phyloP scores from a whole-genome alignment of 129 eudicot genomes.

The Chrysanthemum lavandulifolium region DNA sequence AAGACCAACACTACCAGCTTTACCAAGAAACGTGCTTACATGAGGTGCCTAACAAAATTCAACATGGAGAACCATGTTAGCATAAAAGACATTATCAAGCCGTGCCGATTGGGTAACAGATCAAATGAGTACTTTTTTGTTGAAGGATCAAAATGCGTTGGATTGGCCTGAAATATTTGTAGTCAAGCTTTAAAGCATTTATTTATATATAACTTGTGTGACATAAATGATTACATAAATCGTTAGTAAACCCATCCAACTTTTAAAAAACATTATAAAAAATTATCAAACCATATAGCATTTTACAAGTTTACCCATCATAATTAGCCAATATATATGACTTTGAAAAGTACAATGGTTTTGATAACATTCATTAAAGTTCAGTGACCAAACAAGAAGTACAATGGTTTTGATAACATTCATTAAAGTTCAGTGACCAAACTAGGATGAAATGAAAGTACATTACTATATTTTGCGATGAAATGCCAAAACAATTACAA shows the following conservation, averaged over 20 bases:
- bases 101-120: background rate
- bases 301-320: background rate
- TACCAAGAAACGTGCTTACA: constrained; percentile 76
- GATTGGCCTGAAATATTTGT: background rate
- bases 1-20: constrained; percentile 73
- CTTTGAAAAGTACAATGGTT: no score
- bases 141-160: background rate
- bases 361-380: no score
- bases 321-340: background rate
- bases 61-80: constrained; percentile 8
- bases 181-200: background rate
- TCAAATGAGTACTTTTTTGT: background rate
- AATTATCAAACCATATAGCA: background rate
- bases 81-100: background rate
- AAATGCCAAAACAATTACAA: background rate
- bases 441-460: background rate
- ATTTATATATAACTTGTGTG: background rate
- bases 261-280: background rate
- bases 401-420: no score
- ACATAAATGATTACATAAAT: background rate
- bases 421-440: no score
- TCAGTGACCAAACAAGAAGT: no score
- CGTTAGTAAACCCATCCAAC: no score
- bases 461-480: background rate
- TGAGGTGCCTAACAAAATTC: constrained; percentile 58